phyloP scores from a whole-genome alignment of 2,329 filamentous ascomycete species.

The Trichoderma sp. region DNA sequence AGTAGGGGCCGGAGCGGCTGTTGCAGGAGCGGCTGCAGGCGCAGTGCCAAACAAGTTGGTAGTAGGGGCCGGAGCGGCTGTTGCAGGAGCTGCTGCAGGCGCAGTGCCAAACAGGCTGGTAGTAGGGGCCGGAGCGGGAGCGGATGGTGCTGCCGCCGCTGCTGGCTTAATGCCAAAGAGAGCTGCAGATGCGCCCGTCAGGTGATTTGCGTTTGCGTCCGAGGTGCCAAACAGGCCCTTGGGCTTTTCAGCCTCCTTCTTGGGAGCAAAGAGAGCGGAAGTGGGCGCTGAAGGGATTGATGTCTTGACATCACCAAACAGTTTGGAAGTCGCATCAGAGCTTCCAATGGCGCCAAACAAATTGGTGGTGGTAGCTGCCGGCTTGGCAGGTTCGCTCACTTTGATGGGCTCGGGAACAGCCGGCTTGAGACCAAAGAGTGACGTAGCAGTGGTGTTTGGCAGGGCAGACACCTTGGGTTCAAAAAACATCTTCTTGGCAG shows the following conservation, averaged over 20 bases:
- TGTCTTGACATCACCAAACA: slow-evolving; percentile 40
- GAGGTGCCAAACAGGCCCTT: not conserved
- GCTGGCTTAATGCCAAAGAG: slow-evolving; percentile 26
- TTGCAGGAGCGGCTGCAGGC: slow-evolving; percentile 23
- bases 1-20: slow-evolving; percentile 24
- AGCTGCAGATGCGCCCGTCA: slow-evolving; percentile 13
- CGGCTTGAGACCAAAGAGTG: slow-evolving; percentile 36
- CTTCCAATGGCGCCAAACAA: slow-evolving; percentile 40
- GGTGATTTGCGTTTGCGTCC: not conserved
- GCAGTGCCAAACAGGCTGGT: slow-evolving; percentile 32
- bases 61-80: not conserved
- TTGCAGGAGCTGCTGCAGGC: slow-evolving; percentile 23
- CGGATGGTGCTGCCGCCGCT: slow-evolving; percentile 30
- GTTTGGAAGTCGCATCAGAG: slow-evolving; percentile 32
- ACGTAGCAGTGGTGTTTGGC: slow-evolving; percentile 26
- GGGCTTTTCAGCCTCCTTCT: not conserved
- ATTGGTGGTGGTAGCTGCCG: slow-evolving; percentile 28
- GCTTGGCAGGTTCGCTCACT: slow-evolving; percentile 21
- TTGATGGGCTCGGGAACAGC: slow-evolving; percentile 29
- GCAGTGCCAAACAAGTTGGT: slow-evolving; percentile 32
- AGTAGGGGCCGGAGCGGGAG: slow-evolving; percentile 18
- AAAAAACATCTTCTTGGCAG: slow-evolving; percentile 31
- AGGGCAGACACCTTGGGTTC: slow-evolving; percentile 34
- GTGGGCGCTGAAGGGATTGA: slow-evolving; percentile 24
- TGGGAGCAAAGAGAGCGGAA: not conserved